These are phyloP conservation scores for Salvia sclarea DNA, from an alignment of 305 asterid species.

Conservation along the genomic window DNA sequence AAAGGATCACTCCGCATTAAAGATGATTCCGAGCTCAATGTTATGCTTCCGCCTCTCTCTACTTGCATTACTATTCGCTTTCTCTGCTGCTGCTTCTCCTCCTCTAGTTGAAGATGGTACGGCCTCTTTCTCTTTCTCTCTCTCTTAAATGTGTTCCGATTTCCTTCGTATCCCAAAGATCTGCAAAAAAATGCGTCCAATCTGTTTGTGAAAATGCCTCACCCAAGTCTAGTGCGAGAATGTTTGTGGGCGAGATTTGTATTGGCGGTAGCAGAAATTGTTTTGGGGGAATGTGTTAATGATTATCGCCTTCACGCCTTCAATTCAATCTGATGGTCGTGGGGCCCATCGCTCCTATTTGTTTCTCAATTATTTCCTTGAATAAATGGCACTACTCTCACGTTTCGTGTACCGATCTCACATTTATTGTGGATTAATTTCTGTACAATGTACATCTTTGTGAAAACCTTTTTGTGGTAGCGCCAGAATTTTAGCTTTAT, in stretches of 20 bases:
- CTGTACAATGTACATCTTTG: background rate
- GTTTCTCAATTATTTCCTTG: background rate
- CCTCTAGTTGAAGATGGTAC: slow-evolving; percentile 50
- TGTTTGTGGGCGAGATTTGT: background rate
- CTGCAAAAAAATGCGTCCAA: background rate
- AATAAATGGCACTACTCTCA: background rate
- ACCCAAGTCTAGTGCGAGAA: background rate
- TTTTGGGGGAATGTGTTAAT: slow-evolving; percentile 25
- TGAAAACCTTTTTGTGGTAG: background rate
- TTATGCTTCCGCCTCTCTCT: slow-evolving; percentile 35
- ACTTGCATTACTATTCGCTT: slow-evolving; percentile 31
- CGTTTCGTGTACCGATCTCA: background rate
- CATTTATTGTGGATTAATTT: background rate
- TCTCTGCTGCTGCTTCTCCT: slow-evolving; percentile 38
- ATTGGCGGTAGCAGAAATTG: background rate
- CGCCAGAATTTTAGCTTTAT: no score
- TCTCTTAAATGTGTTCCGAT: background rate
- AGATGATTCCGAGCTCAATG: slow-evolving; percentile 34
- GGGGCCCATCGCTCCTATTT: slow-evolving; percentile 9
- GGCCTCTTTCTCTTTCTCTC: slow-evolving; percentile 16
- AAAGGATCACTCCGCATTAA: slow-evolving; percentile 26
- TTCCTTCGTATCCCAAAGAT: slow-evolving; percentile 3
- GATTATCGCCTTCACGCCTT: slow-evolving; percentile 25
- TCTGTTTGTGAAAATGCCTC: background rate
- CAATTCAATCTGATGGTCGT: background rate